Percentiles rank a stretch among this genome's conserved stretches.
These are phyloP conservation scores for Rhodomyrtus psidioides DNA, from an alignment of 441 rosid species.

Conservation along the genomic window DNA sequence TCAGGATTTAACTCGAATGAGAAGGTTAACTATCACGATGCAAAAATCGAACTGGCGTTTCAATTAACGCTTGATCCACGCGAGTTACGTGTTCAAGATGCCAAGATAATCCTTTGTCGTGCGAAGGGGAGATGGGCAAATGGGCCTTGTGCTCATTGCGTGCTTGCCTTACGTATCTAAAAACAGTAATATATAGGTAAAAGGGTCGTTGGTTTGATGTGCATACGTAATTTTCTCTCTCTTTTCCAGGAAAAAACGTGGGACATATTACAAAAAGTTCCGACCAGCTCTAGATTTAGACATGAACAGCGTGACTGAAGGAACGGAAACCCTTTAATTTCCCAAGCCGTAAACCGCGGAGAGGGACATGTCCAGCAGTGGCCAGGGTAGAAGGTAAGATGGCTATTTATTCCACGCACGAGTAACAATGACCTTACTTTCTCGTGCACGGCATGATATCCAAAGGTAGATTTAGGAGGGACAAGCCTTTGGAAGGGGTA, in stretches of 20 bases:
- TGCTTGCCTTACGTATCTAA: not conserved
- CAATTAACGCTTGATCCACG: not conserved
- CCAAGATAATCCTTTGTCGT: too few relatives aligned
- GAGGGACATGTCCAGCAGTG: not conserved
- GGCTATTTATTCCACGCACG: not conserved
- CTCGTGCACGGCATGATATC: not conserved
- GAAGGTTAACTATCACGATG: not conserved
- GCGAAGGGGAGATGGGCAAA: not conserved
- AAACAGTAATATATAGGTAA: not conserved
- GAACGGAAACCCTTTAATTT: not conserved
- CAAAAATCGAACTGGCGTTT: too few relatives aligned
- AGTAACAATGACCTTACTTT: not conserved
- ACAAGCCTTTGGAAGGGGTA: not conserved
- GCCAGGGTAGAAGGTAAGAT: not conserved
- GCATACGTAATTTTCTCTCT: not conserved
- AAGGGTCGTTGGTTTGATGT: not conserved
- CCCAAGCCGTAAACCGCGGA: not conserved
- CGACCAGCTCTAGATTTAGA: not conserved
- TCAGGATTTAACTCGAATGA: not conserved
- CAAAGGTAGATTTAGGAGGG: too few relatives aligned
- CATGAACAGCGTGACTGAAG: not conserved
- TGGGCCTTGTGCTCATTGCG: not conserved
- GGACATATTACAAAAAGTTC: not conserved
- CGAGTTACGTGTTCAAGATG: not conserved
- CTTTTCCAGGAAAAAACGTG: not conserved